Evolutionary conservation across 495 filamentous ascomycete genomes (phyloP).

Genomic region (Aspergillus hancockii): DNA sequence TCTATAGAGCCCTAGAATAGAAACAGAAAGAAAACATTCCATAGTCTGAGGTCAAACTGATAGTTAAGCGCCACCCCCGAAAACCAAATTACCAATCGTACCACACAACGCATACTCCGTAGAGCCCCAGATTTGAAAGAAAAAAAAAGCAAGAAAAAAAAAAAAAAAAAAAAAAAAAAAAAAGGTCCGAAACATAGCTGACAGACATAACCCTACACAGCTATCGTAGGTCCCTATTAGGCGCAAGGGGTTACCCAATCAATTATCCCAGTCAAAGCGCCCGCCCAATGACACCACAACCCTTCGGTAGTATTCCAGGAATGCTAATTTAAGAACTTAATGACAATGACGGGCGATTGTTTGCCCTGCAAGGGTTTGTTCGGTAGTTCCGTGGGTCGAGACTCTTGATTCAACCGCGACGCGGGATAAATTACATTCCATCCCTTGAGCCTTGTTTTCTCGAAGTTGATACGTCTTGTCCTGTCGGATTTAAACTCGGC

Average conservation of each 20-base stretch:
- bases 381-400: neutral
- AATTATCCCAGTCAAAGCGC: neutral
- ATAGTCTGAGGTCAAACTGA: neutral
- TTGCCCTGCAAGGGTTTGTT: neutral
- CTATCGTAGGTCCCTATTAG: neutral
- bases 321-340: conserved; percentile 3
- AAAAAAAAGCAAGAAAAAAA: neutral
- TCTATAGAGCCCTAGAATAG: neutral
- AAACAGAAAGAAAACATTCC: neutral
- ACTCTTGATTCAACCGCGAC: conserved; percentile 1
- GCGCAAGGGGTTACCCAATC: neutral
- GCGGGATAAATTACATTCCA: neutral
- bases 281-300: neutral
- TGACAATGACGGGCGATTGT: no score
- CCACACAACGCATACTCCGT: neutral
- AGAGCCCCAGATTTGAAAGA: neutral
- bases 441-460: neutral
- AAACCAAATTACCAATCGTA: neutral
- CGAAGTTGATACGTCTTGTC: neutral
- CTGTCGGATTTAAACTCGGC: neutral
- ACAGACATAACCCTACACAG: neutral
- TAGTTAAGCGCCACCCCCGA: conserved; percentile 2
- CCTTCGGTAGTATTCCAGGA: neutral
- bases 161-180: neutral
- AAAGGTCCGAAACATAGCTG: neutral